phyloP scores from a whole-genome alignment of 2,329 filamentous ascomycete species.

The Colletotrichum sp. region DNA sequence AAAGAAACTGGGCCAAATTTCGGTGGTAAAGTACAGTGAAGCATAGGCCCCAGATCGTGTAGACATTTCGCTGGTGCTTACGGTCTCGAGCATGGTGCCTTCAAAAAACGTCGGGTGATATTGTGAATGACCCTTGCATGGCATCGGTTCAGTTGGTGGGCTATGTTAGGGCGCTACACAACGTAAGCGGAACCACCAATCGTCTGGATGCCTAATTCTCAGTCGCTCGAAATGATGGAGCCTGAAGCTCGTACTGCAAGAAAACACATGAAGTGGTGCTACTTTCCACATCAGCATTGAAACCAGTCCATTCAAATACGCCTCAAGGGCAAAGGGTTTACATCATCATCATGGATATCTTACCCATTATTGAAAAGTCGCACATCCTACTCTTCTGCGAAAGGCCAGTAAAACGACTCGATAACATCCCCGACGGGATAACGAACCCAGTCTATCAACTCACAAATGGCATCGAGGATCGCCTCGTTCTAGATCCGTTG shows the following conservation, averaged over 20 bases:
- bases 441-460: background rate
- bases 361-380: background rate
- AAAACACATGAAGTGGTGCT: background rate
- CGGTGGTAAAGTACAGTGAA: fast-evolving
- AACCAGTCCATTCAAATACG: fast-evolving
- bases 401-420: fast-evolving
- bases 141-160: background rate
- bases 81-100: background rate
- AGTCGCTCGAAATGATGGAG: background rate
- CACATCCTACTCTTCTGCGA: fast-evolving
- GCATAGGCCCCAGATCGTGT: background rate
- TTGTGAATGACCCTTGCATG: background rate
- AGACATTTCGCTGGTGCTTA: background rate
- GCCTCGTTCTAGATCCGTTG: background rate
- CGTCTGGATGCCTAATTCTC: background rate
- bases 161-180: background rate
- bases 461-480: background rate
- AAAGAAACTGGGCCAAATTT: background rate
- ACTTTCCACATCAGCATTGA: fast-evolving
- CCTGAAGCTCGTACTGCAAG: background rate
- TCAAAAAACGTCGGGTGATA: background rate
- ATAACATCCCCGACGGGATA: background rate
- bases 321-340: fast-evolving
- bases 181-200: background rate
- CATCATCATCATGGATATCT: background rate